These are phyloP conservation scores for Suillus spraguei DNA, from an alignment of 768 basidiomycete genomes.

Conservation along the genomic window DNA sequence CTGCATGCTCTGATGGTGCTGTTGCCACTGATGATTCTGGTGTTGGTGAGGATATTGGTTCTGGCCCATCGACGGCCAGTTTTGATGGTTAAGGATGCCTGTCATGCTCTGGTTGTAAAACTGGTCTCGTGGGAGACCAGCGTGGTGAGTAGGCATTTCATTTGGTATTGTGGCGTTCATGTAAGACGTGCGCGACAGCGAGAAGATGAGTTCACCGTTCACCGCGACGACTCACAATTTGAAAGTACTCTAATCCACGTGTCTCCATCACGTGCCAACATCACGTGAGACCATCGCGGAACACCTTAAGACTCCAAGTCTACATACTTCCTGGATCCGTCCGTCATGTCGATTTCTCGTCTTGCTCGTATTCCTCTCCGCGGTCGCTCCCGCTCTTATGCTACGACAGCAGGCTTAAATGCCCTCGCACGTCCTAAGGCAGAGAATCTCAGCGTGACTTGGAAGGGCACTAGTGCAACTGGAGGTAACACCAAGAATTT, in stretches of 20 bases:
- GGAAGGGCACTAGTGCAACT: constrained; percentile 85
- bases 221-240: constrained; percentile 1
- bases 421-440: constrained; percentile 61
- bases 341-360: constrained; percentile 27
- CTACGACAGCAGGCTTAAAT: constrained; percentile 53
- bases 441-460: constrained; percentile 69
- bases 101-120: constrained; percentile 23
- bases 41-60: constrained; percentile 32
- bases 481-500: constrained; percentile 93
- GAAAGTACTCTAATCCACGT: constrained; percentile 4
- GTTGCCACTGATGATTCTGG: constrained; percentile 25
- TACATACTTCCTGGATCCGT: constrained; percentile 1
- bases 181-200: background rate
- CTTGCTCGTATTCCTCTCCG: constrained; percentile 18
- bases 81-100: background rate
- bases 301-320: background rate
- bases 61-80: constrained; percentile 19
- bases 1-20: constrained; percentile 38
- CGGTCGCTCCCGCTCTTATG: constrained; percentile 38
- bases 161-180: constrained; percentile 14
- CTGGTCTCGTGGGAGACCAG: constrained; percentile 26
- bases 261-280: constrained; percentile 11
- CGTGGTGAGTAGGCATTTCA: constrained; percentile 15
- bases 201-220: constrained; percentile 10
- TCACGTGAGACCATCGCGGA: constrained; percentile 9